Percentiles rank a stretch among this genome's conserved stretches.
These are phyloP conservation scores for Galium porrigens DNA, from an alignment of 305 asterid species.

Conservation along the genomic window DNA sequence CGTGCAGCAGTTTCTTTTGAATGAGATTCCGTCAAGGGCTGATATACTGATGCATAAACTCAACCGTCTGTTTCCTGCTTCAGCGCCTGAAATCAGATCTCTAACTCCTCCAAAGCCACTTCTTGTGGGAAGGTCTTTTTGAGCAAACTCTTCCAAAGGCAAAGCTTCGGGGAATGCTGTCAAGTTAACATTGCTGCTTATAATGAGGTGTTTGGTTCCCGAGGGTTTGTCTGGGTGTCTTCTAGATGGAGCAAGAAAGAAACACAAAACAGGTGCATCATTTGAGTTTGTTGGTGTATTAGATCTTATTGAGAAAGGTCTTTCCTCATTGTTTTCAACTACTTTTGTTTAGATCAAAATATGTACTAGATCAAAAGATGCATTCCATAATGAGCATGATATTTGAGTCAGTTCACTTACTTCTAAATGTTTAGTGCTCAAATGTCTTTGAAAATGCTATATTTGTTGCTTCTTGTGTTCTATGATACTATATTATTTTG, in stretches of 20 bases:
- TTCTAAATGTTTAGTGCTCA: neutral
- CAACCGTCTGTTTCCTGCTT: slow-evolving; percentile 68
- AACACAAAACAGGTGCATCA: slow-evolving; percentile 87
- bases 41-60: slow-evolving; percentile 95
- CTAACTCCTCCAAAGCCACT: slow-evolving; percentile 71
- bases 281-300: slow-evolving; percentile 84
- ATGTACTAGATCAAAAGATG: neutral
- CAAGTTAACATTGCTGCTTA: slow-evolving; percentile 23
- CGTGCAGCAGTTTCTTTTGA: slow-evolving; percentile 81
- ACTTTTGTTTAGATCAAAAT: slow-evolving; percentile 4
- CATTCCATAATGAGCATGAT: neutral
- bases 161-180: slow-evolving; percentile 19
- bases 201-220: neutral
- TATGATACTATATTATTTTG: slow-evolving; percentile 20
- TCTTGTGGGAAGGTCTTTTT: slow-evolving; percentile 15
- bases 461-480: slow-evolving; percentile 6
- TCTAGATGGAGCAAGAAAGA: slow-evolving; percentile 97
- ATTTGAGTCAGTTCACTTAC: neutral
- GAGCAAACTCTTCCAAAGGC: slow-evolving; percentile 62
- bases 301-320: slow-evolving; percentile 88
- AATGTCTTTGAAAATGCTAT: neutral
- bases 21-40: slow-evolving; percentile 90
- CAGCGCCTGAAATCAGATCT: slow-evolving; percentile 93
- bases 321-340: slow-evolving; percentile 15
- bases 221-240: slow-evolving; percentile 25